Base-by-base conservation (phyloP, 192 early-diverging fungal genomes). In the Rhizoclosmatium sp. region DNA sequence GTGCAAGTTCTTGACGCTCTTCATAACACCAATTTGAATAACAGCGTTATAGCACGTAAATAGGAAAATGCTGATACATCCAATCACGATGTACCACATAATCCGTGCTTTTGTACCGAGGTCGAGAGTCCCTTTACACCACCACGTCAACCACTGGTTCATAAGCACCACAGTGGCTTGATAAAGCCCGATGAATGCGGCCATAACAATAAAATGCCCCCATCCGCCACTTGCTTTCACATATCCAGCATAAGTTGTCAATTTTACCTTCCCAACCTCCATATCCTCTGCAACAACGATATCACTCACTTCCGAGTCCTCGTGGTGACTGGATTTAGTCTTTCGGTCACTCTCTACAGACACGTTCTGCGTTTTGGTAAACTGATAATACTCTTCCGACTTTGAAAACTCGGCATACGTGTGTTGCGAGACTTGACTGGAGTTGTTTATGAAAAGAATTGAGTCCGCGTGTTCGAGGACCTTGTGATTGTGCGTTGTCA, bases 1-100 rank as follows among this genome's bases (percentile, higher is more conserved):
- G 83, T 98, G 82, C 45, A 83, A 89, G n/a, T 4, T 9, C 10
- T 40, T 16, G 21, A 56, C 59, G 56, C 71, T 73, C 16, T 59
- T 79, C 51, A 71, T 47, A 48, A 60, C 47, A 42, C 42, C 31
- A 42, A 14, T 41, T 58, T 64, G 59, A 44, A 59, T 76, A 45
- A 31, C 40, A 40, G 39, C 40, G 74, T 65, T 59, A 31, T 31
- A 31, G 12, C 23, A 79, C 78, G 4, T 73, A 80, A 70, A 44
- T 16, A 80, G 47, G 31, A 76, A 75, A 16, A 80, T 21, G 65
- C 59, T 31, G 39, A 47, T 21, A 70, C 79, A 80, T 61, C 42
- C 79, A 51, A 80, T 47, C 19, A 65, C 47, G 39, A 76, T 60
- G 54, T 76, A 80, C 56, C 69, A 67, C 31, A 21, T 41, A n/a